phyloP scores from a whole-genome alignment of 1,284 basidiomycete genomes.

The Cutaneotrichosporon sp. region DNA sequence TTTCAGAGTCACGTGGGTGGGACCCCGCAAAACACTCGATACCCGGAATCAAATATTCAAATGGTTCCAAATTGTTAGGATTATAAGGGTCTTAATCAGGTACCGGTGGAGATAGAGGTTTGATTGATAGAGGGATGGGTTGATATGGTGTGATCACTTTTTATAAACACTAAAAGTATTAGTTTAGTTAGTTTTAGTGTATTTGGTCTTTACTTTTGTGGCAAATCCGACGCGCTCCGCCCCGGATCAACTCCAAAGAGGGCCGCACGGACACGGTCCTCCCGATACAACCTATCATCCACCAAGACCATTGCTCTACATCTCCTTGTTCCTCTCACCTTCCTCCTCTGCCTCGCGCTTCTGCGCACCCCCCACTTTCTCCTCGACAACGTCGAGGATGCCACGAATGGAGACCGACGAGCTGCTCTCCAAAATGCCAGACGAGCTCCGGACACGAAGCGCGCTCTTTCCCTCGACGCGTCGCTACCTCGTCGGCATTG shows the following conservation, averaged over 20 bases:
- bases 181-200: no score
- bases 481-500: conserved; percentile 41
- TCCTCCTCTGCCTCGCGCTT: not conserved
- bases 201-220: not conserved
- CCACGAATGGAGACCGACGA: conserved; percentile 13
- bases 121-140: not conserved
- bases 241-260: not conserved
- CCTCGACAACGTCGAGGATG: not conserved
- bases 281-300: not conserved
- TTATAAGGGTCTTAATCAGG: no score
- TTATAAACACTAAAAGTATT: no score
- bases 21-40: not conserved
- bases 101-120: no score
- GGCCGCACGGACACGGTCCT: no score
- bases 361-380: not conserved
- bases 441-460: not conserved
- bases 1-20: not conserved
- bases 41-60: not conserved
- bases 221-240: not conserved
- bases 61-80: not conserved
- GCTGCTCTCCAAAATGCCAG: conserved; percentile 14
- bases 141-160: not conserved
- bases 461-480: conserved; percentile 12
- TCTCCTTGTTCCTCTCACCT: not conserved
- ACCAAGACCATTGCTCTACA: not conserved